phyloP scores from a whole-genome alignment of 2,329 filamentous ascomycete genomes.

The Claviceps citrina region DNA sequence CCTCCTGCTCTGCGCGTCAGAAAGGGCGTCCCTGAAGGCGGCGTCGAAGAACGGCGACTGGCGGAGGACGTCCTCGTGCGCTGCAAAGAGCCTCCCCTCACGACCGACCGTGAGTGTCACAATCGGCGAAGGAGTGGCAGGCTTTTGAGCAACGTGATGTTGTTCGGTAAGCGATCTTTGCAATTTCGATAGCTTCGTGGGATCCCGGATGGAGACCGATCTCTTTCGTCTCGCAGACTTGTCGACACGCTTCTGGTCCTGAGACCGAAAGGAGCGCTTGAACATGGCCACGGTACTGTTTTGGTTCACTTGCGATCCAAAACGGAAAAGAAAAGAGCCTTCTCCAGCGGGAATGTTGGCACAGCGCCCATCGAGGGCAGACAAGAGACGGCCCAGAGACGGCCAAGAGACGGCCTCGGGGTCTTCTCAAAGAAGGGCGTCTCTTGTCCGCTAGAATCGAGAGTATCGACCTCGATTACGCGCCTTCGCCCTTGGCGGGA shows the following conservation, averaged over 20 bases:
- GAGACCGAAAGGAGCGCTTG: slow-evolving; percentile 76
- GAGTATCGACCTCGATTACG: slow-evolving; percentile 5
- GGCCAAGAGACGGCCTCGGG: no score
- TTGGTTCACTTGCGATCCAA: no score
- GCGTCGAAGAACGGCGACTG: slow-evolving; percentile 72
- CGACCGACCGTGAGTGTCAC: slow-evolving; percentile 71
- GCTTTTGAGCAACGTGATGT: slow-evolving; percentile 18
- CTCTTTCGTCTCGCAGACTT: slow-evolving; percentile 75
- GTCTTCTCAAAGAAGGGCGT: slow-evolving; percentile 12
- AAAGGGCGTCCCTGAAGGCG: slow-evolving; percentile 55
- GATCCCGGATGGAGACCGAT: slow-evolving; percentile 44
- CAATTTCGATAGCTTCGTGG: slow-evolving; percentile 69
- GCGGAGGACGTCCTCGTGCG: slow-evolving; percentile 81
- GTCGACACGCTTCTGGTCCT: slow-evolving; percentile 59
- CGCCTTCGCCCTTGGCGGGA: background rate
- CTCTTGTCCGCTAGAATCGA: background rate
- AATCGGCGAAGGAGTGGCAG: slow-evolving; percentile 48
- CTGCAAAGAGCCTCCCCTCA: slow-evolving; percentile 82
- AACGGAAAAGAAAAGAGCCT: no score
- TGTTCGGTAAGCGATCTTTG: slow-evolving; percentile 61
- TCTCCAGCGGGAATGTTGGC: no score
- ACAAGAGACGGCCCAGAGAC: slow-evolving; percentile 4
- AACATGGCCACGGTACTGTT: slow-evolving; percentile 50
- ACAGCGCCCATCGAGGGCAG: no score
- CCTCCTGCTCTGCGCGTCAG: slow-evolving; percentile 62